Evolutionary conservation across 1,284 basidiomycete species (phyloP).

Genomic region (Ceratobasidium sp.): DNA sequence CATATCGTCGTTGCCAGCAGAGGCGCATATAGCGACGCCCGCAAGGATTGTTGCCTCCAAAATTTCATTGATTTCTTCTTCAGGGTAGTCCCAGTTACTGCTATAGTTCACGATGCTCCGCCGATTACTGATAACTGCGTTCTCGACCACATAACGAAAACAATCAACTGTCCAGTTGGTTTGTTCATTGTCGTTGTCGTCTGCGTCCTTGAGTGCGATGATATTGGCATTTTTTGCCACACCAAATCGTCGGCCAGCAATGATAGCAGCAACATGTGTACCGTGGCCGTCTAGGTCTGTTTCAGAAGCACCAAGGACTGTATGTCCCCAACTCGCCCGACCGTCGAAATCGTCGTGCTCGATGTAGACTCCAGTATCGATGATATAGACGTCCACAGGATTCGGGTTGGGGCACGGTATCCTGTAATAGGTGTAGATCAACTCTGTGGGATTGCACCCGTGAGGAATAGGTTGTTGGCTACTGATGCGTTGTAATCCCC

Average conservation of each 20-base stretch:
- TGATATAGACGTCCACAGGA: conserved; percentile 60
- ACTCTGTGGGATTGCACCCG: not conserved
- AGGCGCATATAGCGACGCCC: conserved; percentile 41
- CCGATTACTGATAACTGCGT: conserved; percentile 6
- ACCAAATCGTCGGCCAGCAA: conserved; percentile 35
- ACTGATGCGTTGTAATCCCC: conserved; percentile 19
- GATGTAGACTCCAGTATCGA: conserved; percentile 59
- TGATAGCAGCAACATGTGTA: conserved; percentile 36
- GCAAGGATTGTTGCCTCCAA: not conserved
- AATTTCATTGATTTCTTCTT: conserved; percentile 14
- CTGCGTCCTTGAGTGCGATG: not conserved
- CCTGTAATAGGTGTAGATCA: not conserved
- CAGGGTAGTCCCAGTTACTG: conserved; percentile 29
- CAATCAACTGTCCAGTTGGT: conserved; percentile 1
- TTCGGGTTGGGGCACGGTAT: conserved; percentile 51
- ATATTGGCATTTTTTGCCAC: conserved; percentile 22
- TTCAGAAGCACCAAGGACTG: conserved; percentile 50
- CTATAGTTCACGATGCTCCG: conserved; percentile 41
- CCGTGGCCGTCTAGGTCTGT: conserved; percentile 37
- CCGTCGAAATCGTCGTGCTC: conserved; percentile 65
- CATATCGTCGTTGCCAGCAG: conserved; percentile 46
- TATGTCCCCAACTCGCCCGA: conserved; percentile 61
- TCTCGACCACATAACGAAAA: conserved; percentile 36
- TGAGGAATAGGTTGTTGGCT: not conserved
- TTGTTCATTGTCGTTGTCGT: not conserved